Evolutionary conservation across 495 filamentous ascomycete genomes (phyloP), one percentile per base, ranked within the genome.

Genomic region (Podospora pseudopauciseta): DNA sequence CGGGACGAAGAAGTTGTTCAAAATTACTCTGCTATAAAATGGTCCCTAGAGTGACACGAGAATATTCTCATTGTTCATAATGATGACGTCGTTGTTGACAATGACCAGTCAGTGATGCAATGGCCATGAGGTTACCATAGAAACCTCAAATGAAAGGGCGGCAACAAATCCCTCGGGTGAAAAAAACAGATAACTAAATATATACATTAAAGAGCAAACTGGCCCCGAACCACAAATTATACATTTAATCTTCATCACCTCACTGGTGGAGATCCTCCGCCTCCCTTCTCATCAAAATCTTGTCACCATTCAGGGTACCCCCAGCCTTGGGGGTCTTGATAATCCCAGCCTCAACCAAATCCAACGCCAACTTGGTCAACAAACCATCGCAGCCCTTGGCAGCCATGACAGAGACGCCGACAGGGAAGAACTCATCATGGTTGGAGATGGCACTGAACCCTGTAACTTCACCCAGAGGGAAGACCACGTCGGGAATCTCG

Each of bases 371-470:
- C 39, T 76, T 80, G 16, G 83, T 86, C 58, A 90, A 73, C 76
- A 90, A 79, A 0, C 83, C 80, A 76, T 91, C 89, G 67, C 89
- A 90, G 0, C 87, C 88, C 60, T 84, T 83, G 2, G 86, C 84
- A 3, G 84, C 87, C 73, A 88, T 75, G 49, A 91, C 78, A 66
- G 85, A 81, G 20, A 90, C 81, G 0, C 82, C 83, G 0, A 91
- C 87, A 1, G 88, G 88, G 44, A 89, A 68, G 34, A 80, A 79
- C 76, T 90, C 88, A 28, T 75, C 77, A 60, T 86, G 78, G 1
- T 81, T 61, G 0, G 86, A 86, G 64, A 89, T 82, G 5, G 77
- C 83, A 5, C 83, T 86, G 66, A 81, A 79, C 61, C 85, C 85
- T 0, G 79, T 65, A 6, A 84, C 80, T 70, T 88, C 77, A 1